These are phyloP conservation scores for Aspergillus olivimuriae DNA, from an alignment of 495 filamentous ascomycete species.

Conservation along the genomic window DNA sequence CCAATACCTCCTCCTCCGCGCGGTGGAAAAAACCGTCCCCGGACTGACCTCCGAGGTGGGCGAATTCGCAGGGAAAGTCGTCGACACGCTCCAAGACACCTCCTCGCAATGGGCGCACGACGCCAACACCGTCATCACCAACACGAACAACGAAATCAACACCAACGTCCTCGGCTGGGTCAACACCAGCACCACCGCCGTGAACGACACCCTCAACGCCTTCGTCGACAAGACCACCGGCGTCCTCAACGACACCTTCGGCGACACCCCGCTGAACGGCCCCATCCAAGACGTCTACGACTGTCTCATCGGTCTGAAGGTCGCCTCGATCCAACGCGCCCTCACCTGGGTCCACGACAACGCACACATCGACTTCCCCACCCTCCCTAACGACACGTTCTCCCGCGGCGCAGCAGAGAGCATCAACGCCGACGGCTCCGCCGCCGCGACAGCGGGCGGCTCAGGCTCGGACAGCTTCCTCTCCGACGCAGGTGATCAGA, in stretches of 20 bases:
- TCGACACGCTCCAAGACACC: conserved; percentile 61
- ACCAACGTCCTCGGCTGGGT: conserved; percentile 84
- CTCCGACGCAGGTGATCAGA: conserved; percentile 56
- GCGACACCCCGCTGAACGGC: conserved; percentile 65
- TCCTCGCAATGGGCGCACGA: conserved; percentile 70
- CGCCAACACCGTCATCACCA: conserved; percentile 66
- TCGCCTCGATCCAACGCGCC: conserved; percentile 69
- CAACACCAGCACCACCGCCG: conserved; percentile 65
- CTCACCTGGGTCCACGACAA: conserved; percentile 86
- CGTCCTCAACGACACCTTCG: conserved; percentile 70
- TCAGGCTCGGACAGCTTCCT: conserved; percentile 74
- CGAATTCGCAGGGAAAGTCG: conserved; percentile 75
- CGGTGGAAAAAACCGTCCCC: conserved; percentile 70
- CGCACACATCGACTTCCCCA: conserved; percentile 75
- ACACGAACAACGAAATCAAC: conserved; percentile 70
- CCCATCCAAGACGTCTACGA: conserved; percentile 68
- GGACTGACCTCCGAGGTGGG: conserved; percentile 69
- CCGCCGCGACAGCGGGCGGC: too few species aligned
- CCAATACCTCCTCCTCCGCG: conserved; percentile 71
- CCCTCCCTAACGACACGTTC: conserved; percentile 74
- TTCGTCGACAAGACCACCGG: conserved; percentile 69
- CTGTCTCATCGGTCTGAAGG: conserved; percentile 71
- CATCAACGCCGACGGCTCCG: conserved; percentile 34
- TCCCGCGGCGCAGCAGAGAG: conserved; percentile 66
- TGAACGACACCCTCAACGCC: conserved; percentile 80